Base-by-base conservation (phyloP, 345 rosid genomes). In the Schrenkiella parvula region DNA sequence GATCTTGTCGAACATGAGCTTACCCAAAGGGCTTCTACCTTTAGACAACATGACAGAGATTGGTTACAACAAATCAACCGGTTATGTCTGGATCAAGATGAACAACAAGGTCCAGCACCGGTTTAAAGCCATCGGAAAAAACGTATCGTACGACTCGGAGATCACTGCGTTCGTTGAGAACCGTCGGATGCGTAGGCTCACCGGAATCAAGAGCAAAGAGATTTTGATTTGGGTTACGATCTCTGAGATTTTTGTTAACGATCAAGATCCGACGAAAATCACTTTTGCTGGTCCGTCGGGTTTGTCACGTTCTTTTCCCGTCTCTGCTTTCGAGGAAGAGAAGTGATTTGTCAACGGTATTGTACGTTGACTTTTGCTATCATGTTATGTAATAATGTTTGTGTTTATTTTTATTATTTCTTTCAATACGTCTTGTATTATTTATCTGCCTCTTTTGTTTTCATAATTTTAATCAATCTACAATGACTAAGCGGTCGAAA, bases 81-180 rank as follows among this genome's bases (percentile, higher is more conserved):
- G 95, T 7, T 87, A 87, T 80, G 74, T 87, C 8, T 89, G 90
- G 92, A 54, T 87, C 61, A 89, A 79, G 83, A 83, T 78, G 69
- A 80, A 80, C 67, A 79, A 78, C 56, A 60, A 72, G 47, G 71
- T 18, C 21, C 78, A 81, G 29, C 89, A 84, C 51, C 65, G 41
- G 67, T 87, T 85, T 72, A 67, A 26, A 3, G 31, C 64, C 0
- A 80, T 87, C 2, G 86, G 84, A 14, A 23, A 63, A 10, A 75
- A 70, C 34, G 86, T 82, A 10, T 73, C 83, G 6, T 87, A 87
- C 32, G 95, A 83, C 1, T 69, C 76, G 0, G 88, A 85, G 44
- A 70, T 89, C 3, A 80, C 89, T 8, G 82, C 82, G 10, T 82
- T 83, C 35, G 70, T 87, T 0, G 90, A 84, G 75, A 75, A 87